A percentile compares a stretch with the other conserved stretches of the same genome.
Conservation (phyloP, 2,329 filamentous ascomycete species). For the Phyllosticta citrichinensis region DNA sequence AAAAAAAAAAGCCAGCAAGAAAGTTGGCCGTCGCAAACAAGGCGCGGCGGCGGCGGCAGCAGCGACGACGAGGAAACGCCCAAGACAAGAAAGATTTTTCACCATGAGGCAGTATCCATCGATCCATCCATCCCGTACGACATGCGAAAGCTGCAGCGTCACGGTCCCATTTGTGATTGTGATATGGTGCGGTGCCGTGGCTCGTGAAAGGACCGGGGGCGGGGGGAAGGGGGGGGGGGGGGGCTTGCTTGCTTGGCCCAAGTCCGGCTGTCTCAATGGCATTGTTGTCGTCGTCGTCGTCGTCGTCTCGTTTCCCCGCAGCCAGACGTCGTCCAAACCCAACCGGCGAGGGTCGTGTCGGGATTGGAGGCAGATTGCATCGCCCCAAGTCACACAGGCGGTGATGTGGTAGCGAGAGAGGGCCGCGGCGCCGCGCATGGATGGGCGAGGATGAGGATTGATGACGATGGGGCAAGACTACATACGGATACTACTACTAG, state of each 20-base stretch:
- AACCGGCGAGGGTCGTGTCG: not conserved
- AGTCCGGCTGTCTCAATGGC: not conserved
- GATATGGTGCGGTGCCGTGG: not conserved
- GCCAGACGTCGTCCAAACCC: conserved; percentile 1
- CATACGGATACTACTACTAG: not conserved
- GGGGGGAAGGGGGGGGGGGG: too few species aligned
- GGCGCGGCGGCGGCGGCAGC: too few species aligned
- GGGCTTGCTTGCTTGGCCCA: not conserved
- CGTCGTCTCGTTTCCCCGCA: conserved; percentile 3
- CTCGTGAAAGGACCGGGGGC: not conserved
- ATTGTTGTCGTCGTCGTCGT: not conserved
- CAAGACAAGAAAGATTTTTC: too few species aligned
- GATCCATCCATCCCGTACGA: too few species aligned
- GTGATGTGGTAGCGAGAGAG: not conserved
- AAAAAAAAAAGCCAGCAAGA: too few species aligned
- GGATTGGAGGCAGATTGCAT: conserved; percentile 1
- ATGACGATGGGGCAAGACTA: not conserved
- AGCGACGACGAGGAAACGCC: too few species aligned
- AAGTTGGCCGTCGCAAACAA: too few species aligned
- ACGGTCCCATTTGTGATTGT: not conserved
- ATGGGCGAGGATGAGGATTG: too few species aligned
- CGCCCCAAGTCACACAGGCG: conserved; percentile 6
- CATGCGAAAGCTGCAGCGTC: not conserved
- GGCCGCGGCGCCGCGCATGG: not conserved
- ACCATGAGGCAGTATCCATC: too few species aligned